phyloP scores from a whole-genome alignment of 2,329 filamentous ascomycete species.

The Xylaria sp. region DNA sequence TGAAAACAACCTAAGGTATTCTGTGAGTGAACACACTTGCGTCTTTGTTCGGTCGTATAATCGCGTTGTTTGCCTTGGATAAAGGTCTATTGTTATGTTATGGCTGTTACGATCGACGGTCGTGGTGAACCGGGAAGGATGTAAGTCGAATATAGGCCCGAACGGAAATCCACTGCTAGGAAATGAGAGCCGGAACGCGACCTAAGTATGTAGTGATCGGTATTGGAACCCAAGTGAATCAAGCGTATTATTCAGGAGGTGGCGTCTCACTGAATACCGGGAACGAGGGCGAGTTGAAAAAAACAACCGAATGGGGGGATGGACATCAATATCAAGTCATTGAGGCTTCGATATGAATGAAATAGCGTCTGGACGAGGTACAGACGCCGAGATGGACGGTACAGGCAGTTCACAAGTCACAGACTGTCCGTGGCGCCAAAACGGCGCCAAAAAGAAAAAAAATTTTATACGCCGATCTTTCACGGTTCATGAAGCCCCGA shows the following conservation, averaged over 20 bases:
- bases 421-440: constrained; percentile 1
- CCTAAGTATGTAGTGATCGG: background rate
- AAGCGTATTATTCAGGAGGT: background rate
- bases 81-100: background rate
- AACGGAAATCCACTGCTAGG: background rate
- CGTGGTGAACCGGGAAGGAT: background rate
- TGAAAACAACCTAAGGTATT: background rate
- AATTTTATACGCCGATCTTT: constrained; percentile 1
- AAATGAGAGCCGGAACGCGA: background rate
- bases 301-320: background rate
- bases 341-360: background rate
- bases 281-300: constrained; percentile 1
- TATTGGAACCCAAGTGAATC: background rate
- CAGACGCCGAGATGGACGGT: background rate
- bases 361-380: background rate
- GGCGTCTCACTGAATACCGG: background rate
- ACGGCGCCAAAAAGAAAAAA: background rate
- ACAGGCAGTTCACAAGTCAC: constrained; percentile 5
- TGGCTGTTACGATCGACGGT: background rate
- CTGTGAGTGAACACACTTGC: background rate
- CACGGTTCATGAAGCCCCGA: background rate
- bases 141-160: background rate
- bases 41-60: background rate
- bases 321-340: background rate
- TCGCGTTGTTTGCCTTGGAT: background rate